Evolutionary conservation across 768 basidiomycete species (phyloP), one percentile per base, ranked within the genome.

Genomic region (Imleria badia): DNA sequence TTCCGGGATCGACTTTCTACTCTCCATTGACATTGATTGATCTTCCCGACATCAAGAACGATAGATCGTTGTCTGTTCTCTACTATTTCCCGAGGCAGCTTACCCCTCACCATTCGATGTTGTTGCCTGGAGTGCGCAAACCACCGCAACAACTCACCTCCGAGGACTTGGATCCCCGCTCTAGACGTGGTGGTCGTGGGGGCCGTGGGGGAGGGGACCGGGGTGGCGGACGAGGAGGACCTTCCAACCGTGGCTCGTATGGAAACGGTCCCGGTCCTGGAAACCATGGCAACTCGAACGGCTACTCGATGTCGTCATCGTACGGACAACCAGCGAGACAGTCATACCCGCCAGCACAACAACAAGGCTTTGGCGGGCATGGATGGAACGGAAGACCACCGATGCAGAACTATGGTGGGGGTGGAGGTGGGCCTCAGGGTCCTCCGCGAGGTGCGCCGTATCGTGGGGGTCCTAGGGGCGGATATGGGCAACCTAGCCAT

Each of bases 71-170:
- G 13, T 95, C 94, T 0, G 93, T 86, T 3, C 72, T 86, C 31
- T 98, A 94, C 71, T 86, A 83, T 70, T 97, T 94, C 81, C 95
- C 97, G 0, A 81, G 84, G 65, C 96, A 98, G 65, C 69, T 86
- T 13, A 81, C 81, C 3, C 91, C 94, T 2, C 97, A 99, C 68
- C 85, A 82, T 44, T 96, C 94, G 15, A 75, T 87, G 40, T 73
- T 98, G 26, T 77, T 99, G 2, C 86, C 86, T 9, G 91, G 91
- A 2, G 83, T 82, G 29, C 81, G 73, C 59, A 80, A 78, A 52
- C 77, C 82, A 1, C 73, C 78, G 11, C 81, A 84, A 11, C 71
- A 85, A 1, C 77, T 99, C 36, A 82, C 80, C 12, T 69, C 84
- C 3, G 74, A 76, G 29, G 97, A 99, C 66, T 73, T 89, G 48